Conservation (phyloP, 1,284 basidiomycete species). For the Porogramme epimiltina region DNA sequence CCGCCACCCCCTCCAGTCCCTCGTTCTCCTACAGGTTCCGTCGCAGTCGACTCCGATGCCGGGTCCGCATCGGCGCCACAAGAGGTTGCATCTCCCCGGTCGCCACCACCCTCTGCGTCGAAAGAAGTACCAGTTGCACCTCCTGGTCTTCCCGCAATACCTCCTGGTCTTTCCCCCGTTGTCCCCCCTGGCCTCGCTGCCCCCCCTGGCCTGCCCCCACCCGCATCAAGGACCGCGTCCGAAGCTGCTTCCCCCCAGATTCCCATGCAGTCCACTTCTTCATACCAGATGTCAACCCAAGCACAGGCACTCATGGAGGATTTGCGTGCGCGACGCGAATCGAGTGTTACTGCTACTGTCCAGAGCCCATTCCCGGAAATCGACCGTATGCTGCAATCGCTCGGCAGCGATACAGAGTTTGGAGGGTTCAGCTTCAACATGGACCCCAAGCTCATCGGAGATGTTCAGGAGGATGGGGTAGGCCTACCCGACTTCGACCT, state of each 20-base stretch:
- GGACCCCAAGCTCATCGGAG: conserved; percentile 69
- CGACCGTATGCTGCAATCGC: conserved; percentile 74
- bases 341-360: conserved; percentile 45
- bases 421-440: conserved; percentile 83
- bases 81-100: conserved; percentile 25
- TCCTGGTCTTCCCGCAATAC: conserved; percentile 43
- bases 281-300: conserved; percentile 86
- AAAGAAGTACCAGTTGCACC: conserved; percentile 40
- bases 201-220: conserved; percentile 66
- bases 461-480: conserved; percentile 44
- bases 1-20: conserved; percentile 42
- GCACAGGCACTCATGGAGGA: conserved; percentile 86
- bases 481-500: conserved; percentile 55
- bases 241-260: conserved; percentile 56
- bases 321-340: conserved; percentile 75
- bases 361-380: conserved; percentile 89
- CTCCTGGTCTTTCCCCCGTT: conserved; percentile 43
- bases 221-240: conserved; percentile 46
- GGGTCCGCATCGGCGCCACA: conserved; percentile 36
- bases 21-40: conserved; percentile 51
- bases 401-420: conserved; percentile 55
- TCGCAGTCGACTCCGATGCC: conserved; percentile 39
- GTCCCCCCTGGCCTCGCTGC: conserved; percentile 60
- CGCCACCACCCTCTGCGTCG: conserved; percentile 4
- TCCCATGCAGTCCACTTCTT: conserved; percentile 57